Percentiles rank a stretch among this genome's conserved stretches.
Conservation (phyloP, 1,139 yeast species). For the Blastobotrys malaysiensis region DNA sequence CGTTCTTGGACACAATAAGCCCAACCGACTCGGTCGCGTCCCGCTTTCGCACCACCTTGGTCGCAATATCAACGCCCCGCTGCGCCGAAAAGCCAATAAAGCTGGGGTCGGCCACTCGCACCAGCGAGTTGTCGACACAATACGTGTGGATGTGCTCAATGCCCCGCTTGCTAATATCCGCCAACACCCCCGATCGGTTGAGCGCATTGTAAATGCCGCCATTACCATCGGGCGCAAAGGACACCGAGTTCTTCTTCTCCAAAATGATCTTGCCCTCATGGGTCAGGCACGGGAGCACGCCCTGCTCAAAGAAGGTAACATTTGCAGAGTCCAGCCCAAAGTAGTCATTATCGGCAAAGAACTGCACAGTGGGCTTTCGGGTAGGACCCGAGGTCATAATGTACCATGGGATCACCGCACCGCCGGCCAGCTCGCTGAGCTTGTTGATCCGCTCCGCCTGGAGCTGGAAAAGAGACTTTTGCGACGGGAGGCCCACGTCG, state of each 20-base stretch:
- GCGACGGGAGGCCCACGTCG: constrained; percentile 78
- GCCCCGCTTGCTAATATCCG: constrained; percentile 63
- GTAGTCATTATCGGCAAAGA: constrained; percentile 53
- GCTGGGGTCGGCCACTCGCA: constrained; percentile 89
- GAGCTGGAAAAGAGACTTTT: constrained; percentile 78
- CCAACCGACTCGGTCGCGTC: constrained; percentile 89
- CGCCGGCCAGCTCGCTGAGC: constrained; percentile 53
- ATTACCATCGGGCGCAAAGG: constrained; percentile 95
- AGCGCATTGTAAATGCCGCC: constrained; percentile 94
- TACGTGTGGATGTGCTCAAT: constrained; percentile 92
- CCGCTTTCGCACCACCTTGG: constrained; percentile 92
- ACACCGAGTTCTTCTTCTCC: constrained; percentile 48
- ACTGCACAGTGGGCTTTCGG: constrained; percentile 64
- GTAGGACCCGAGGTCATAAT: constrained; percentile 97
- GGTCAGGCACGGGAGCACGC: constrained; percentile 86
- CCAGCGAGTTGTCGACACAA: constrained; percentile 92
- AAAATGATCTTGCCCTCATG: constrained; percentile 68
- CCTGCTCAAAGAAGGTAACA: constrained; percentile 84
- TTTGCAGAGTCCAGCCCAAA: constrained; percentile 65
- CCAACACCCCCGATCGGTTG: constrained; percentile 54
- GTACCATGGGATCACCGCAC: constrained; percentile 63
- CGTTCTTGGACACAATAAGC: constrained; percentile 61
- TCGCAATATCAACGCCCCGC: constrained; percentile 63
- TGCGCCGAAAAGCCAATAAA: constrained; percentile 84
- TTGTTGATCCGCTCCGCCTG: constrained; percentile 82